These are phyloP conservation scores for Xanthoconium stramineum DNA, from an alignment of 768 basidiomycete genomes.

Conservation along the genomic window DNA sequence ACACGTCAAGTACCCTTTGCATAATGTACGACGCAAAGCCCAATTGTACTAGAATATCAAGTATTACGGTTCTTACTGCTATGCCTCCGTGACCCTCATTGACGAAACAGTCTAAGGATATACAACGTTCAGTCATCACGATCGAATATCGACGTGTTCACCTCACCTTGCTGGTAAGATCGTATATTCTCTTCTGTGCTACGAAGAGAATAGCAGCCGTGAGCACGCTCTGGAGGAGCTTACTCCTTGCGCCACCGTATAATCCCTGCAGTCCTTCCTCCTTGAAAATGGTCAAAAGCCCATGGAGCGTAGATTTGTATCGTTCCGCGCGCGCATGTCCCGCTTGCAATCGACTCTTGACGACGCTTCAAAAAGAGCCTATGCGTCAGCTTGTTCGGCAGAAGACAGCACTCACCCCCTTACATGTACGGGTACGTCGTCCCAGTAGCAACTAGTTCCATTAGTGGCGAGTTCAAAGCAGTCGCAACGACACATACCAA, in stretches of 20 bases:
- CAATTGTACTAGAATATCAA: background rate
- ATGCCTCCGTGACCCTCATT: constrained; percentile 3
- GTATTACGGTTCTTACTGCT: background rate
- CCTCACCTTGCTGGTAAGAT: constrained; percentile 55
- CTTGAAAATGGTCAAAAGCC: constrained; percentile 70
- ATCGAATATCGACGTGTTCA: background rate
- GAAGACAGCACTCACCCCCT: constrained; percentile 17
- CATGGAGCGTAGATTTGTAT: constrained; percentile 75
- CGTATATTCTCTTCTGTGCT: constrained; percentile 79
- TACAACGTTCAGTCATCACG: constrained; percentile 1
- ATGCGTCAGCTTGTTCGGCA: background rate
- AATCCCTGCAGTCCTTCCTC: constrained; percentile 81
- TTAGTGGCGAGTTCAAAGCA: background rate
- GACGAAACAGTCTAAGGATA: constrained; percentile 12
- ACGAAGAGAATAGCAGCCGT: constrained; percentile 94
- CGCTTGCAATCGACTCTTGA: constrained; percentile 78
- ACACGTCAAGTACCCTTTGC: background rate
- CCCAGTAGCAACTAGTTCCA: constrained; percentile 43
- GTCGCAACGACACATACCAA: constrained; percentile 45
- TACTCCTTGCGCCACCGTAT: constrained; percentile 84
- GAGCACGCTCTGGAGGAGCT: constrained; percentile 87
- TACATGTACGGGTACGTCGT: constrained; percentile 76
- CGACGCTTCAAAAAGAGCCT: constrained; percentile 40
- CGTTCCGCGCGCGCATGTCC: constrained; percentile 63
- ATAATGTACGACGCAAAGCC: background rate